phyloP scores from a whole-genome alignment of 2,329 filamentous ascomycete species.

The Talaromyces rugulosus region DNA sequence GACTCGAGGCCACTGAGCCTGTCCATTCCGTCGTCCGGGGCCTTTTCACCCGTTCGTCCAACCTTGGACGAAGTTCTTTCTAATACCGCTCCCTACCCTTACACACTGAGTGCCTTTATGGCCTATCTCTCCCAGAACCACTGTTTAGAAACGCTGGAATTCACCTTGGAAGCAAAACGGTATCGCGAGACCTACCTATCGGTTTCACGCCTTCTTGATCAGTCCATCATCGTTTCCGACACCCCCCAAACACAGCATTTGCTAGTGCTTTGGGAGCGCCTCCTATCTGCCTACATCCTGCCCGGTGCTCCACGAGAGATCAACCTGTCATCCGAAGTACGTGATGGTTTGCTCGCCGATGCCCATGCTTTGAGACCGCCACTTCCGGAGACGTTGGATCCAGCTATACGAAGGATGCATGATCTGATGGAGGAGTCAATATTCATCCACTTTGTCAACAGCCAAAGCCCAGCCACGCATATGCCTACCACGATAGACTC shows the following conservation, averaged over 20 bases:
- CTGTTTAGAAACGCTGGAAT: conserved; percentile 92
- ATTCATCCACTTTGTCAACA: conserved; percentile 84
- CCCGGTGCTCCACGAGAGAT: conserved; percentile 82
- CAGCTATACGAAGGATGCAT: conserved; percentile 82
- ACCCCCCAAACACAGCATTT: conserved; percentile 64
- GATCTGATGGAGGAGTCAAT: conserved; percentile 98
- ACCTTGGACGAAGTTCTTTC: conserved; percentile 82
- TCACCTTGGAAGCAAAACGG: conserved; percentile 87
- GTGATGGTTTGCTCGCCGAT: conserved; percentile 70
- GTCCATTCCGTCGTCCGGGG: conserved; percentile 34
- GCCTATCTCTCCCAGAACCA: conserved; percentile 96
- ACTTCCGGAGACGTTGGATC: conserved; percentile 71
- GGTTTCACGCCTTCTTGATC: conserved; percentile 49
- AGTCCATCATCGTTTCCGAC: conserved; percentile 46
- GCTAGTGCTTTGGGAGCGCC: conserved; percentile 76
- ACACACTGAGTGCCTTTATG: conserved; percentile 89
- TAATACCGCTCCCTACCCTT: conserved; percentile 80
- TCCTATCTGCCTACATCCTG: conserved; percentile 85
- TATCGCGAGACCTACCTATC: conserved; percentile 67
- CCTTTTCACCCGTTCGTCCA: conserved; percentile 53
- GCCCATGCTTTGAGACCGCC: conserved; percentile 58
- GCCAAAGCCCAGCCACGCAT: conserved; percentile 46
- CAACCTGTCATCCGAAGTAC: conserved; percentile 81
- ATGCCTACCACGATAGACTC: conserved; percentile 44
- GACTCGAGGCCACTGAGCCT: conserved; percentile 44